Conservation (phyloP, 2,329 filamentous ascomycete genomes). For the Penicillium sp. region DNA sequence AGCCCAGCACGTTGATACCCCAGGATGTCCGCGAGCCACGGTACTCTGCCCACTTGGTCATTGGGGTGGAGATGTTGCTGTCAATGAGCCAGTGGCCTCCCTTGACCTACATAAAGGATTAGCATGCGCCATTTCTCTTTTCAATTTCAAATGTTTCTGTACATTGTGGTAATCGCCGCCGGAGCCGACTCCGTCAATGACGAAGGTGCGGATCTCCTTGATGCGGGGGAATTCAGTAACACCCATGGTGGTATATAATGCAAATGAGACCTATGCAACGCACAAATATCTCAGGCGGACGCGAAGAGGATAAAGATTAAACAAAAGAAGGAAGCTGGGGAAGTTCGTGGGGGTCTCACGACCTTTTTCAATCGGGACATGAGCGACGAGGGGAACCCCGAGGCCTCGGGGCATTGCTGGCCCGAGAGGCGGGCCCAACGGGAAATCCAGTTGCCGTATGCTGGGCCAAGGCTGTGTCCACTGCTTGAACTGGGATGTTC, state of each 20-base stretch:
- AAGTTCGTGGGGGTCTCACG: slow-evolving; percentile 12
- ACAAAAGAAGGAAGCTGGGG: slow-evolving; percentile 7
- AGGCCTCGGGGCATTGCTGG: slow-evolving; percentile 8
- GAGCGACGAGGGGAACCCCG: slow-evolving; percentile 9
- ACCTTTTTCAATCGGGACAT: slow-evolving; percentile 13
- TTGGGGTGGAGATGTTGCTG: slow-evolving; percentile 87
- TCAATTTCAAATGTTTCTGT: background rate
- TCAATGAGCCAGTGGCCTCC: slow-evolving; percentile 78
- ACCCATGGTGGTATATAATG: slow-evolving; percentile 30
- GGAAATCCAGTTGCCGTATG: slow-evolving; percentile 3
- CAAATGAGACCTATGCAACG: background rate
- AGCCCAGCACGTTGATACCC: slow-evolving; percentile 94
- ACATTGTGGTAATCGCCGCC: slow-evolving; percentile 81
- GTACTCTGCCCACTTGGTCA: slow-evolving; percentile 87
- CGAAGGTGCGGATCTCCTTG: slow-evolving; percentile 49
- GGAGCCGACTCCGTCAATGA: slow-evolving; percentile 51
- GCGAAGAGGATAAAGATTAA: slow-evolving; percentile 2
- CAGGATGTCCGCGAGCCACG: slow-evolving; percentile 84
- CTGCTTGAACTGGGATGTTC: background rate
- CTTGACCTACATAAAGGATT: slow-evolving; percentile 37
- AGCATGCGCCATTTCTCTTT: background rate
- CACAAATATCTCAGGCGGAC: background rate
- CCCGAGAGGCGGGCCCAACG: slow-evolving; percentile 3
- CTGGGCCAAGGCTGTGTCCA: background rate
- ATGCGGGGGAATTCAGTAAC: slow-evolving; percentile 46